These are phyloP conservation scores for Aureobasidium leucospermi DNA, from an alignment of 2,329 filamentous ascomycete species.

Conservation along the genomic window DNA sequence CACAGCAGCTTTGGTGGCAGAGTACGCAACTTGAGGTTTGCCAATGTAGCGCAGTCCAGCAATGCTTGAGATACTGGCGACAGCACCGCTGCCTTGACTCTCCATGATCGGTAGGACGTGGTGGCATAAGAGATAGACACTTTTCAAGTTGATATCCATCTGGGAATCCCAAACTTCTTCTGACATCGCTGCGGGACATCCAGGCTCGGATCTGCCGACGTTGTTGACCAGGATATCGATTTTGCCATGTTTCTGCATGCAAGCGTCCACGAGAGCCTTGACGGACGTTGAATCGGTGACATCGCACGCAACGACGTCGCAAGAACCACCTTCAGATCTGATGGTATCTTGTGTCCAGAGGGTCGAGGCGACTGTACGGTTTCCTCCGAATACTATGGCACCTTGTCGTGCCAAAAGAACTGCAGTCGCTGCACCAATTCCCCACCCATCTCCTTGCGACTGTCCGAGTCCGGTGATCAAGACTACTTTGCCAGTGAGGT, in stretches of 20 bases:
- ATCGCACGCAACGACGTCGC: not conserved
- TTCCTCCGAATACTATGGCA: not conserved
- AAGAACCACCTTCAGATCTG: not conserved
- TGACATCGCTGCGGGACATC: not conserved
- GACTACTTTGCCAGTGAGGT: not conserved
- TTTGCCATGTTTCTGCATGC: not conserved
- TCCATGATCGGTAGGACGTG: not conserved
- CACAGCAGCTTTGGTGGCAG: not conserved
- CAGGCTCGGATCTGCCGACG: not conserved
- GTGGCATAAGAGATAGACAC: not conserved
- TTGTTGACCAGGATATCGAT: not conserved
- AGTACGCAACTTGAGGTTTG: not conserved
- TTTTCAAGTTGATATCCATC: not conserved
- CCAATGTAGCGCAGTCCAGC: not conserved
- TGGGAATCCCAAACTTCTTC: not conserved
- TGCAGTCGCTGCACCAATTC: not conserved
- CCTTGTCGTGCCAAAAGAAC: not conserved
- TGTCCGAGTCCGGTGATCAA: not conserved
- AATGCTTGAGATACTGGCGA: not conserved
- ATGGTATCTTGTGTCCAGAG: not conserved
- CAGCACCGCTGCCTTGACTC: not conserved
- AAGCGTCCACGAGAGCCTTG: not conserved
- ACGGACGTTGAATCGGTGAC: not conserved
- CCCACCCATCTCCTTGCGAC: not conserved
- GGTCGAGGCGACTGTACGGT: not conserved